Base-by-base conservation (phyloP, 305 asterid species). In the Solanum hybrid region DNA sequence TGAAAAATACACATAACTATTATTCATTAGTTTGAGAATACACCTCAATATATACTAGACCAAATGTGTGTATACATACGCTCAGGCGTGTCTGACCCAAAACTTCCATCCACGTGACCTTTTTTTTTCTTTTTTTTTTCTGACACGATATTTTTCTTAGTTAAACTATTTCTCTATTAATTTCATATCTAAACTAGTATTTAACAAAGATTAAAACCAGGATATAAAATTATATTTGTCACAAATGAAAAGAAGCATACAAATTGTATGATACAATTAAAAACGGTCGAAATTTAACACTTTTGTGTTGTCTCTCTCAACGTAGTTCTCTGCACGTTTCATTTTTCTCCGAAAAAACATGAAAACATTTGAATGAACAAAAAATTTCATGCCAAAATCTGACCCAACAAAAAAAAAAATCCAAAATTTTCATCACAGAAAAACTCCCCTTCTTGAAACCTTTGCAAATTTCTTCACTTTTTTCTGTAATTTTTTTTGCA, bases 311-410 rank as follows among this genome's bases (percentile, higher is more conserved):
- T 76, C 24, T 40, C 24, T 26, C 40, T 81, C 37, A 17, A 84
- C 11, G 75, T 84, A 84, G 91, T 90, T 90, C 88, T 78, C 81
- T 90, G 91, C 96, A 93, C 93, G 94, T 92, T 91, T 85, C 31
- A 88, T 89, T 91, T 89, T 87, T 92, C 93, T 92, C 96, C 96
- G 94, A 88, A 91, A 76, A 90, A 26, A 86, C 93, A 87, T 86
- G 94, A 93, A 46, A 92, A 64, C 93, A 91, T 92, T 93, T 93
- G 94, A 92, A 93, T 93, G 94, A 93, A 93, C 96, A 91, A 92
- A 95, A 91, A 89, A 92, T 92, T 94, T 7, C 94, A 90, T 91
- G 93, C 76, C 88, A 93, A 90, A 91, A 90, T 92, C 93, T 91
- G 86, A 88, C 91, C 89, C 88, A 79, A 87, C 89, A 91, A 51